phyloP scores from a whole-genome alignment of 2,329 filamentous ascomycete genomes.

The Davidsoniella eucalypti region DNA sequence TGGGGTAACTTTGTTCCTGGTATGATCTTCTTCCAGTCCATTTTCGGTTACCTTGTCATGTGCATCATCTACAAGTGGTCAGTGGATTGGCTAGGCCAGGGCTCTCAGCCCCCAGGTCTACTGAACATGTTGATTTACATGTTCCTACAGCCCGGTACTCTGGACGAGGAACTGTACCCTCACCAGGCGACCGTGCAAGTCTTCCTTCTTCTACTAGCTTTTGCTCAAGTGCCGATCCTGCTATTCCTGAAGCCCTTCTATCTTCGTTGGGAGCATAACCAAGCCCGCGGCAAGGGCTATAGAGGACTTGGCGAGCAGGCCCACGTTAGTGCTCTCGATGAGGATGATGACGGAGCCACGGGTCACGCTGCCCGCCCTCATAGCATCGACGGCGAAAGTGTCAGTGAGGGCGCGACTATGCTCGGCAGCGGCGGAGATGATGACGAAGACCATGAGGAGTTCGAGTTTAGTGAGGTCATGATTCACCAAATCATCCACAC shows the following conservation, averaged over 20 bases:
- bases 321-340: conserved; percentile 76
- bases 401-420: conserved; percentile 71
- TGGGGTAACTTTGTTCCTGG: conserved; percentile 95
- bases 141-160: conserved; percentile 74
- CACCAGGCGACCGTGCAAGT: conserved; percentile 66
- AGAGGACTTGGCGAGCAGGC: conserved; percentile 81
- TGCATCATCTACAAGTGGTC: conserved; percentile 97
- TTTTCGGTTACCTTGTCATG: conserved; percentile 90
- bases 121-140: conserved; percentile 99
- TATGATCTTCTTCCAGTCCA: conserved; percentile 99
- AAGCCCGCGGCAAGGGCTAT: conserved; percentile 74
- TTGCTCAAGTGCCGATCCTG: conserved; percentile 75
- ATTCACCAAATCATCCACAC: conserved; percentile 99
- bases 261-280: conserved; percentile 85
- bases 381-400: conserved; percentile 34
- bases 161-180: conserved; percentile 58
- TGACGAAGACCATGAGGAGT: conserved; percentile 78
- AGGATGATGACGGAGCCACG: conserved; percentile 52
- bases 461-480: conserved; percentile 94
- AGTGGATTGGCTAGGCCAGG: conserved; percentile 57
- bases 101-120: conserved; percentile 61
- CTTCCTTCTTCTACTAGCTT: conserved; percentile 61
- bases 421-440: conserved; percentile 50
- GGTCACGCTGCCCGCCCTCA: conserved; percentile 20
- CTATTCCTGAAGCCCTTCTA: conserved; percentile 94